Base-by-base conservation (phyloP, 345 rosid genomes). In the Euphorbia lathyris region DNA sequence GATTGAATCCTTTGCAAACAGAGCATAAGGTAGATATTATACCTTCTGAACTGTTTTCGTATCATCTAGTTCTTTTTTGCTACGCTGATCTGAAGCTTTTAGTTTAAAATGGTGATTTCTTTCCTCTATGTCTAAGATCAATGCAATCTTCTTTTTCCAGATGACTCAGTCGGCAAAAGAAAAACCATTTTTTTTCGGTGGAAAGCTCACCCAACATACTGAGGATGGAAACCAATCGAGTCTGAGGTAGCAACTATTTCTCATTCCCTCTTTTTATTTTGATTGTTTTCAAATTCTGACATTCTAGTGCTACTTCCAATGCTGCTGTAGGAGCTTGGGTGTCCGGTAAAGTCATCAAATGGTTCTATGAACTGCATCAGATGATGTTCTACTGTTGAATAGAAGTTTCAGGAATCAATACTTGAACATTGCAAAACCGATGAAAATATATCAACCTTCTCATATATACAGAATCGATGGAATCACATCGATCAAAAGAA, bases 21-120 rank as follows among this genome's bases (percentile, higher is more conserved):
- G 87, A 81, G 65, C 74, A 83, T 74, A 86, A 86, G 92, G 92
- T 89, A 80, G 77, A 81, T 76, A 30, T 55, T 9, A 20, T 52
- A 66, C 20, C 63, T 42, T 58, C 4, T 5, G 4, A 42, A 52
- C 40, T 34, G 29, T 13, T 4, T 16, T 26, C 1, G 13, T 13
- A 30, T 2, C 0, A 3, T 42, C 34, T 8, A 5, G 20, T 13
- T 23, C 6, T 8, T 26, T 23, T 52, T 64, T 43, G 30, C 19
- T 20, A 12, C 12, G 29, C 53, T 45, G 22, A 36, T 45, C 7
- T 4, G 22, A 20, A 61, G 48, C 3, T 38, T 63, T 38, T 63
- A 19, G 4, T 8, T 34, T 34, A 23, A 1, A 2, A 2, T 6
- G 20, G 19, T 5, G 38, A 58, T 58, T 16, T 63, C 29, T 45